These are phyloP conservation scores for Dactylonectria macrodidyma DNA, from an alignment of 2,329 filamentous ascomycete species.

Conservation along the genomic window DNA sequence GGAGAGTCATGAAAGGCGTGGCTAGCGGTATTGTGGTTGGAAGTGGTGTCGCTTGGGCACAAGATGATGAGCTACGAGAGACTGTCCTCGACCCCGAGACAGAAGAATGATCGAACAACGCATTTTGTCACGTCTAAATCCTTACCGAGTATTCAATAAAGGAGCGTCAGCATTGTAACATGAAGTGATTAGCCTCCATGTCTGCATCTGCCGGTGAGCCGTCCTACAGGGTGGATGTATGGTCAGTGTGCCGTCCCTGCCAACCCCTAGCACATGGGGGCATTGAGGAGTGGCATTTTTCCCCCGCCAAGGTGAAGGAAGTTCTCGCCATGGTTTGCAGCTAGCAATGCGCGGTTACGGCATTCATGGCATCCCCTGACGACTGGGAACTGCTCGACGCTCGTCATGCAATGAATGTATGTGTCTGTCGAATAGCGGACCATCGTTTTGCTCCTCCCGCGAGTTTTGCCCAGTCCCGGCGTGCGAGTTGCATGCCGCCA, in stretches of 20 bases:
- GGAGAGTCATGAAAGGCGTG: conserved; percentile 83
- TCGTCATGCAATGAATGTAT: conserved; percentile 40
- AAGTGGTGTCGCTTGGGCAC: conserved; percentile 87
- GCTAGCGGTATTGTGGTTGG: conserved; percentile 84
- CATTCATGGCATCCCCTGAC: conserved; percentile 21
- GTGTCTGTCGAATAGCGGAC: conserved; percentile 35
- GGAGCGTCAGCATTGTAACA: neutral
- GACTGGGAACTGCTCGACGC: conserved; percentile 26
- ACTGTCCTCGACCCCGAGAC: conserved; percentile 80
- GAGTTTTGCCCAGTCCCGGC: conserved; percentile 31
- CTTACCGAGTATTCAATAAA: neutral
- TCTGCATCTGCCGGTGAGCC: conserved; percentile 15
- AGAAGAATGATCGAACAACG: conserved; percentile 50
- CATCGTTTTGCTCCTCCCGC: conserved; percentile 25
- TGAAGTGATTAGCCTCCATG: conserved; percentile 8
- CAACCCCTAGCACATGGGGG: neutral
- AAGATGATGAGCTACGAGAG: conserved; percentile 75
- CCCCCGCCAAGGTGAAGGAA: conserved; percentile 7
- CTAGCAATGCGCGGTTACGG: conserved; percentile 37
- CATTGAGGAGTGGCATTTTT: neutral
- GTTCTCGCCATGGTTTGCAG: conserved; percentile 28
- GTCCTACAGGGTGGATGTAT: neutral
- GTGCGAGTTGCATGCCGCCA: conserved; percentile 31
- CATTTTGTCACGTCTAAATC: conserved; percentile 13
- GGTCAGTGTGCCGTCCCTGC: neutral